Base-by-base conservation (phyloP, 2,329 filamentous ascomycete species). In the Pleoardoris graminearum region DNA sequence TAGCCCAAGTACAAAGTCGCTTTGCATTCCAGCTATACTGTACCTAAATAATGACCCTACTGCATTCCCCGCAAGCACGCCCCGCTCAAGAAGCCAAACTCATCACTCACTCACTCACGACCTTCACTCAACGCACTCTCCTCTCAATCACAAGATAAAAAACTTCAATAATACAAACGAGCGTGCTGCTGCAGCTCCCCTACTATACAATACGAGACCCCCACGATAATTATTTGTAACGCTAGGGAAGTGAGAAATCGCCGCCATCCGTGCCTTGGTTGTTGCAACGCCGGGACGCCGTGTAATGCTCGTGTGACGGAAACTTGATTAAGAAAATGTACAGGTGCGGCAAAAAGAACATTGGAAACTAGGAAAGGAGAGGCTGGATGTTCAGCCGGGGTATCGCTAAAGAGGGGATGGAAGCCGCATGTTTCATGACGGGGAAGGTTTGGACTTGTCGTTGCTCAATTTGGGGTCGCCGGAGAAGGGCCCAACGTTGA, bases 401-500 rank as follows among this genome's bases (percentile, higher is more conserved):
- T 43, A 45, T 37, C 32, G 25, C 14, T 21, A 32, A 46, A 45
- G 23, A 43, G 22, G 8, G 19, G 27, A 35, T 14, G n/a, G 11
- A 30, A 45, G 8, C 11, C 30, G 14, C 25, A 23, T 12, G 14
- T 17, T 6, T 32, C 47, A 50, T 29, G 21, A 48, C n/a, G n/a
- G n/a, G 8, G 48, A 58, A 16, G 55, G 38, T 45, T 55, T 58
- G 7, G 57, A 27, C 45, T 57, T 53, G n/a, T 62, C 51, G 17
- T 65, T 59, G 19, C 66, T 59, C 25, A 69, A 56, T 50, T 68
- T 72, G 4, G 75, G 69, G 41, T 76, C 70, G 10, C 74, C 73
- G 11, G 67, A 70, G 53, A 76, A 78, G 4, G 77, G 77, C 1
- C 77, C 76, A 11, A 68, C 55, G 1, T 61, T 61, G 50, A 78